These are phyloP conservation scores for Leccinum subgranulosum DNA, from an alignment of 768 basidiomycete species.

Conservation along the genomic window DNA sequence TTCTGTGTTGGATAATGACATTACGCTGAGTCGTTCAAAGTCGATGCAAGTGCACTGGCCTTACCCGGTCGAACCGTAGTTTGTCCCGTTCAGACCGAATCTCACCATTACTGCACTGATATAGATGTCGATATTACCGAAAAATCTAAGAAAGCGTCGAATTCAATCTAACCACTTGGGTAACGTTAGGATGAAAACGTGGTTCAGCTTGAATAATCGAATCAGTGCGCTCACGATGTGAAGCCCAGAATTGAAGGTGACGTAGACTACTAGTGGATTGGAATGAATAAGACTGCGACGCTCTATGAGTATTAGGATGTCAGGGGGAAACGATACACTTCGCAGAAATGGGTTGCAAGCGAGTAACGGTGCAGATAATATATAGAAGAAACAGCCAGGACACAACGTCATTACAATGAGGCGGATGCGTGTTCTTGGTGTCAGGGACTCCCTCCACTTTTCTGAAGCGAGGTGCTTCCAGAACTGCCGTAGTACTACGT, in stretches of 20 bases:
- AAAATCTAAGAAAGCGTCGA: neutral
- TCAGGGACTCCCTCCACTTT: neutral
- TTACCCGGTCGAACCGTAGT: neutral
- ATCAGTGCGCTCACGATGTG: neutral
- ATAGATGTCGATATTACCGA: neutral
- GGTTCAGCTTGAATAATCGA: neutral
- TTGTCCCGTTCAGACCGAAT: neutral
- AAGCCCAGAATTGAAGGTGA: neutral
- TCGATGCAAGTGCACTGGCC: neutral
- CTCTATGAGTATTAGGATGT: neutral
- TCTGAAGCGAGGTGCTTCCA: neutral
- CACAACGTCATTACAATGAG: neutral
- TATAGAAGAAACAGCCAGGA: neutral
- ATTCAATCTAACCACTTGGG: neutral
- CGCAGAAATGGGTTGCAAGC: neutral
- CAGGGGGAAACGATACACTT: neutral
- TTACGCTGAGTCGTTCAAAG: neutral
- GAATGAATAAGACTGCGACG: neutral
- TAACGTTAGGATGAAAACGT: neutral
- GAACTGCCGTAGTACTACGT: too few species aligned
- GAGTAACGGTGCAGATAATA: neutral
- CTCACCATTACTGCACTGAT: neutral
- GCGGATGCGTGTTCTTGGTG: neutral
- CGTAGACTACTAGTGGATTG: neutral
- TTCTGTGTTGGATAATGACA: neutral